phyloP scores from a whole-genome alignment of 2,329 filamentous ascomycete species.

The Aureobasidium sp. region DNA sequence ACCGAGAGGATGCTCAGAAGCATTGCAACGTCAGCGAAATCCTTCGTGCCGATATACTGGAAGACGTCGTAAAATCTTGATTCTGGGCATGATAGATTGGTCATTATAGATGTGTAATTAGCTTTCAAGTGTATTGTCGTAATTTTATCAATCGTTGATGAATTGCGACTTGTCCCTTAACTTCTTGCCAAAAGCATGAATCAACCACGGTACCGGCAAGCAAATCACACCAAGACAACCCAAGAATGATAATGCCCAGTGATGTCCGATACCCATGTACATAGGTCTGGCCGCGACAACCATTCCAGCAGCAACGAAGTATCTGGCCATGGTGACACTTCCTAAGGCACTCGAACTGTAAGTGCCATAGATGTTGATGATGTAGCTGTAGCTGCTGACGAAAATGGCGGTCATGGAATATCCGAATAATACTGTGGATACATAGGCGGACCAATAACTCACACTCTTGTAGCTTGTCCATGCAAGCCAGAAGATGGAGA shows the following conservation, averaged over 20 bases:
- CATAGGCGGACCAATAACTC: slow-evolving; percentile 39
- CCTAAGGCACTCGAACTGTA: slow-evolving; percentile 37
- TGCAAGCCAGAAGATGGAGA: slow-evolving; percentile 45
- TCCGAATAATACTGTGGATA: slow-evolving; percentile 38
- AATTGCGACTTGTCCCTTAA: not conserved
- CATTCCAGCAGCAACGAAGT: slow-evolving; percentile 31
- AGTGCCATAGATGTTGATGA: slow-evolving; percentile 33
- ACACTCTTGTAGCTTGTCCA: slow-evolving; percentile 39
- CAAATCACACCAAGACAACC: slow-evolving; percentile 16
- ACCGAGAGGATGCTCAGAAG: not conserved
- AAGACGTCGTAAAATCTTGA: too few species aligned
- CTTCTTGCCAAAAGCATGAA: not conserved
- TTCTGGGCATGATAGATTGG: too few species aligned
- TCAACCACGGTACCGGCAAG: not conserved
- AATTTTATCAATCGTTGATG: not conserved
- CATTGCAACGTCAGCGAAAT: not conserved
- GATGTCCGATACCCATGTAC: slow-evolving; percentile 33
- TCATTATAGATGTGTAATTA: too few species aligned
- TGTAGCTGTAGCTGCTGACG: slow-evolving; percentile 29
- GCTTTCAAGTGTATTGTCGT: too few species aligned
- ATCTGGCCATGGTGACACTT: slow-evolving; percentile 23
- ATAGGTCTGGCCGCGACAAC: slow-evolving; percentile 33
- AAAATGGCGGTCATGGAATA: slow-evolving; percentile 40
- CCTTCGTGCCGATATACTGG: not conserved
- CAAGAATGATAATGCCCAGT: slow-evolving; percentile 36